Evolutionary conservation across 2,329 filamentous ascomycete species (phyloP), one percentile per base, ranked within the genome.

Genomic region (Ophiostoma sp.): DNA sequence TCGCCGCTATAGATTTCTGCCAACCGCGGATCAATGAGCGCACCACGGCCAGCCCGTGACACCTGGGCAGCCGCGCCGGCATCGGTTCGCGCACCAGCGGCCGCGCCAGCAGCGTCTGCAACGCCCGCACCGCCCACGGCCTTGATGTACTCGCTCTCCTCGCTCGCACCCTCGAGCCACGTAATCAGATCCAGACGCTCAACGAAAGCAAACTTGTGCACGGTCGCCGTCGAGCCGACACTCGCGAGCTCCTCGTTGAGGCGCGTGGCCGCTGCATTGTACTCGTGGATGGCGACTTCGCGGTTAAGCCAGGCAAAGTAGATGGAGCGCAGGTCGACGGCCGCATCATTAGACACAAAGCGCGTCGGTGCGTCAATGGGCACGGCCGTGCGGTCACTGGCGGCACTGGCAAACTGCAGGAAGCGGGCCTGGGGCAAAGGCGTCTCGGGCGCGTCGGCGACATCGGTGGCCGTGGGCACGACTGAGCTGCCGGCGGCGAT

Each of bases 271-370:
- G 92, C 91, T 33, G 92, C 89, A 82, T 98, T 96, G 87, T 98
- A 98, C 78, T 97, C 94, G 12, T 93, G 92, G 77, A 97, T 94
- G 72, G 92, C 90, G 72, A 92, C 90, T 84, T 98, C 95, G 82
- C 94, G 94, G 83, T 98, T 97, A 79, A 93, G 87, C 94, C 94
- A 99, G 72, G 94, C 94, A 80, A 98, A 97, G 85, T 95, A 98
- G 83, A 98, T 95, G 81, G 92, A 96, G 80, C 96, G 94, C 77
- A 99, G 86, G 80, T 98, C 93, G 78, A 97, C 91, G 4, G 92
- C 87, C 72, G 87, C 85, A 66, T 89, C 87, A 74, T 89, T 88
- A n/a, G 93, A 95, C 75, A 93, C 88, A 85, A 98, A 98, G 78
- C 96, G 93, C 77, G 96, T 99, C 11, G 91, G 87, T 17, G 88